Evolutionary conservation across 495 filamentous ascomycete species (phyloP).

Genomic region (Aspergillus homomorphus): DNA sequence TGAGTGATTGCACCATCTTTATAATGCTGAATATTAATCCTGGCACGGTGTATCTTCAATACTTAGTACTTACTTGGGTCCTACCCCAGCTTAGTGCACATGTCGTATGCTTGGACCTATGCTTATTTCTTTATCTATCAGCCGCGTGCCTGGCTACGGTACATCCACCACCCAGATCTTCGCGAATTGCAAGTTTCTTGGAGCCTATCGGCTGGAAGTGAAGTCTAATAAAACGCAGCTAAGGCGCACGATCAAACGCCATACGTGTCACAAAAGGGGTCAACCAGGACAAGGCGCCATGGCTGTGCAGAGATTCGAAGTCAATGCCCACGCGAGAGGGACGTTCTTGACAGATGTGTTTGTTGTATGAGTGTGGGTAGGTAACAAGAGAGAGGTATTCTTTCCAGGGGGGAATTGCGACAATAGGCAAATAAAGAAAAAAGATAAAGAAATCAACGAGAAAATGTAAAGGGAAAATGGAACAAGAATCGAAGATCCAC

Average conservation of each 20-base stretch:
- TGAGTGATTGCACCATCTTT: too few species aligned
- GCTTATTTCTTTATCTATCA: constrained; percentile 3
- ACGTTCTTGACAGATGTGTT: constrained; percentile 12
- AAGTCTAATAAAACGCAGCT: constrained; percentile 22
- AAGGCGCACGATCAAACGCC: constrained; percentile 27
- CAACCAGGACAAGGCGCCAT: constrained; percentile 22
- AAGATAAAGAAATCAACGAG: constrained; percentile 21
- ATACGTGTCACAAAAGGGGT: constrained; percentile 21
- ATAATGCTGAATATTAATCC: too few species aligned
- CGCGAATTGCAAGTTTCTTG: constrained; percentile 23
- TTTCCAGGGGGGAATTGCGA: constrained; percentile 22
- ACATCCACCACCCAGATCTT: constrained; percentile 4
- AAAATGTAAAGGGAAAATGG: constrained; percentile 7
- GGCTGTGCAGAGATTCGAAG: constrained; percentile 8
- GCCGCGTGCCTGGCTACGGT: too few species aligned
- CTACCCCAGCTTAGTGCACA: background rate
- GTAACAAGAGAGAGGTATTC: constrained; percentile 28
- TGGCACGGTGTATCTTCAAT: too few species aligned
- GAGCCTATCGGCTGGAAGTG: constrained; percentile 25
- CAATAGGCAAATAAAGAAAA: constrained; percentile 27
- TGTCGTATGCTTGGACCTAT: background rate
- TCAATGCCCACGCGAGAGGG: constrained; percentile 16
- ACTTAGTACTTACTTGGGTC: background rate
- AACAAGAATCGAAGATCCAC: constrained; percentile 17
- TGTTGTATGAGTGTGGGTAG: constrained; percentile 8